A percentile compares a stretch with the other conserved stretches of the same genome.
phyloP scores from a whole-genome alignment of 495 filamentous ascomycete species.

The Echria macrotheca region DNA sequence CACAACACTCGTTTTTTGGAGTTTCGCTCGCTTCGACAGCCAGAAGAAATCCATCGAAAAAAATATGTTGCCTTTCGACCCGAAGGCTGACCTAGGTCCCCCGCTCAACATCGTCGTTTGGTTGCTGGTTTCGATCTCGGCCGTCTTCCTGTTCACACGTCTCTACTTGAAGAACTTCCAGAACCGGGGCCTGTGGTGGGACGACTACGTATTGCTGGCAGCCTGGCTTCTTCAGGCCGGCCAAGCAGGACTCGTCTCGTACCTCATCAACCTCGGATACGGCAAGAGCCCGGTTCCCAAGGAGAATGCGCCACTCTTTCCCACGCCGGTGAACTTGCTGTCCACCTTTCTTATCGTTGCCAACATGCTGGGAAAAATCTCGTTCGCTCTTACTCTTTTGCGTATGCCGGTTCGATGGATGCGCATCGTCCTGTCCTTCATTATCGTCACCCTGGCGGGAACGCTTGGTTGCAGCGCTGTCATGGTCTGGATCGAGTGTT shows the following conservation, averaged over 20 bases:
- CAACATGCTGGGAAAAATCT: constrained; percentile 27
- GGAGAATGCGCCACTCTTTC: constrained; percentile 13
- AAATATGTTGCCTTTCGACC: constrained; percentile 3
- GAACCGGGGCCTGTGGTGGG: constrained; percentile 28
- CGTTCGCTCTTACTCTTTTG: constrained; percentile 26
- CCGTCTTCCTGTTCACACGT: constrained; percentile 24
- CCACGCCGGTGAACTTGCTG: constrained; percentile 14
- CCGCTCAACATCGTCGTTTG: constrained; percentile 21
- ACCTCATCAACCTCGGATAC: constrained; percentile 25
- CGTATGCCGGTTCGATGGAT: constrained; percentile 20
- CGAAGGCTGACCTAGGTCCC: constrained; percentile 19
- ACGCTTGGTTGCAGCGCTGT: constrained; percentile 29
- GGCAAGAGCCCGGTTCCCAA: constrained; percentile 21
- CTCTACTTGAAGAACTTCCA: constrained; percentile 26
- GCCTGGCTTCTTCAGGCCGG: constrained; percentile 19
- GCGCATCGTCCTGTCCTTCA: constrained; percentile 11
- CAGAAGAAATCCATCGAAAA: no score
- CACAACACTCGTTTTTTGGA: constrained; percentile 1
- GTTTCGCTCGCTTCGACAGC: no score
- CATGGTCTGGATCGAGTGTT: constrained; percentile 33
- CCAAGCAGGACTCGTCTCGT: constrained; percentile 14
- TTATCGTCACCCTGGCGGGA: constrained; percentile 31
- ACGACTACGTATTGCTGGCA: constrained; percentile 25
- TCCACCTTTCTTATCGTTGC: constrained; percentile 20
- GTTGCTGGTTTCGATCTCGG: constrained; percentile 22